Evolutionary conservation across 2,329 filamentous ascomycete genomes (phyloP).

Genomic region (Knoxdaviesia capensis): DNA sequence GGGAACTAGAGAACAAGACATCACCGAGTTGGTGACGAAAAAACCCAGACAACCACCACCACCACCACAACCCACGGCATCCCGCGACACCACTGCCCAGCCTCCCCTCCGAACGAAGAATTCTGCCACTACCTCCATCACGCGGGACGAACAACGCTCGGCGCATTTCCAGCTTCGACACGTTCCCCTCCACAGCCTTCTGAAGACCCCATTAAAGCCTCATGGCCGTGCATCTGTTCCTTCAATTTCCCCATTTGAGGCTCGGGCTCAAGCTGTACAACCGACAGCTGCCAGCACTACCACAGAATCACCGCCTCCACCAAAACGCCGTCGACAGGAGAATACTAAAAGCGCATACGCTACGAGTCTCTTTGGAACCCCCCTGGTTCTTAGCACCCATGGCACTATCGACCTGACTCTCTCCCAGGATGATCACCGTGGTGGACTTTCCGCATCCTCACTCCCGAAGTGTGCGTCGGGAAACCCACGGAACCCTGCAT

Average conservation of each 20-base stretch:
- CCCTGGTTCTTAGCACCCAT: conserved; percentile 15
- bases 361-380: conserved; percentile 27
- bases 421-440: neutral
- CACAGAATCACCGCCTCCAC: neutral
- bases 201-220: conserved; percentile 28
- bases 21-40: conserved; percentile 57
- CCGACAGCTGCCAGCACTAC: neutral
- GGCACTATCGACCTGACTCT: neutral
- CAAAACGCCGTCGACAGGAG: conserved; percentile 7
- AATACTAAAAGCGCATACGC: conserved; percentile 26
- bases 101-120: neutral
- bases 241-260: conserved; percentile 2
- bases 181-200: conserved; percentile 27
- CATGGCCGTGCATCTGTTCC: conserved; percentile 1
- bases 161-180: conserved; percentile 19
- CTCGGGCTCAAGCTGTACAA: neutral
- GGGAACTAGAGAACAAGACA: conserved; percentile 56
- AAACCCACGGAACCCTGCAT: no score
- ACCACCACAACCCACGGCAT: conserved; percentile 3
- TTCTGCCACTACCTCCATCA: neutral
- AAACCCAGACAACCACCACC: conserved; percentile 10
- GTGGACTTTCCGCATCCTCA: neutral
- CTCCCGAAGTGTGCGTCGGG: no score
- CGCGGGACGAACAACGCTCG: neutral
- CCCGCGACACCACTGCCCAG: neutral